Base-by-base conservation (phyloP, 345 rosid species). In the Boechera divaricarpa region DNA sequence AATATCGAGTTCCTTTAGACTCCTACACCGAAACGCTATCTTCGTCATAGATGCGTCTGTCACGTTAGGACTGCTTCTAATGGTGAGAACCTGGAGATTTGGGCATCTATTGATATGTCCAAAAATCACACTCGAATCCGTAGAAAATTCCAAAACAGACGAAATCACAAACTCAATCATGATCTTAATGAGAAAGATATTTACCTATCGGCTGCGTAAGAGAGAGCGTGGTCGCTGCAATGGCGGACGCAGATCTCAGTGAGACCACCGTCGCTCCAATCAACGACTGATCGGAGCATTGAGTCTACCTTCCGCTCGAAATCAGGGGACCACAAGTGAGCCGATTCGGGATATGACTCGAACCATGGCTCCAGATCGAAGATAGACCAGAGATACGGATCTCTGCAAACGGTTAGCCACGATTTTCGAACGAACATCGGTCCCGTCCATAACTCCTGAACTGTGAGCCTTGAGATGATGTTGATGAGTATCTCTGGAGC, bases 201-300 rank as follows among this genome's bases (percentile, higher is more conserved):
- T 33, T 41, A 77, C 97, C 94, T 90, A 31, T 89, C 87, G 24
- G 96, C 89, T 11, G 58, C 88, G 73, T 83, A 79, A 74, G 73
- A 72, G 73, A 94, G 78, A 31, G 97, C 75, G 32, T 68, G 82
- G 76, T 94, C 95, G 67, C 95, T 90, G 87, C 98, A 90, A 87
- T 91, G 95, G 28, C 92, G 84, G 36, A 89, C 76, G 15, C 83
- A 90, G 67, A 94, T 86, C 72, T 80, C 79, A 3, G 87, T 76
- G 42, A 94, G 88, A 21, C 79, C 73, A 4, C 85, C 89, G 32
- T 70, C 76, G 85, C 92, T 88, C 97, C 92, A 90, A 69, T 72
- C 74, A 57, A 90, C 79, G 41, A 81, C 90, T 3, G 91, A 90
- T 51, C 85, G 77, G 70, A 94, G 81, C 89, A 90, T 82, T 49